Conservation (phyloP, 2,329 filamentous ascomycete genomes). For the Neonectria hederae region DNA sequence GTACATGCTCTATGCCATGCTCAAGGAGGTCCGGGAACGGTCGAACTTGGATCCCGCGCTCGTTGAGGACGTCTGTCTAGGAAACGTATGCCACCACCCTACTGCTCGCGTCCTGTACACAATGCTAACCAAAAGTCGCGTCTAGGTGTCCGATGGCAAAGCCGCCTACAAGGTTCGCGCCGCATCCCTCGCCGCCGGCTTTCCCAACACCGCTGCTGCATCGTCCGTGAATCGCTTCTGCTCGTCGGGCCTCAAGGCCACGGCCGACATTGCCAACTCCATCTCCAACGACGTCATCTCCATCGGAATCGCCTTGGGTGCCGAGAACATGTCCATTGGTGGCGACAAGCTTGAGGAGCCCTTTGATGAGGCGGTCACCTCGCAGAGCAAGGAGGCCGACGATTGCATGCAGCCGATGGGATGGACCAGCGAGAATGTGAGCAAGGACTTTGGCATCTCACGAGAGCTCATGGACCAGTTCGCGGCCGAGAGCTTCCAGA, state of each 20-base stretch:
- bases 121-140: conserved; percentile 9
- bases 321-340: conserved; percentile 84
- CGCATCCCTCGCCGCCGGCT: conserved; percentile 88
- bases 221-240: conserved; percentile 95
- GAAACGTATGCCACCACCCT: conserved; percentile 71
- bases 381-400: conserved; percentile 75
- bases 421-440: conserved; percentile 97
- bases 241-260: conserved; percentile 93
- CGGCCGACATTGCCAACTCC: conserved; percentile 92
- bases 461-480: conserved; percentile 85
- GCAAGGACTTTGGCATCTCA: conserved; percentile 85
- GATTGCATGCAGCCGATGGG: conserved; percentile 98
- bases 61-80: conserved; percentile 90
- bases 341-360: conserved; percentile 76
- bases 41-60: conserved; percentile 81
- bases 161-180: conserved; percentile 92
- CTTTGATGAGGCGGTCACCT: conserved; percentile 80
- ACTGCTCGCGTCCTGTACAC: background rate
- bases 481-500: conserved; percentile 85
- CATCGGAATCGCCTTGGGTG: conserved; percentile 86
- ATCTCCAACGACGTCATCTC: conserved; percentile 85
- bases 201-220: conserved; percentile 87
- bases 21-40: conserved; percentile 78
- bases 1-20: conserved; percentile 82
- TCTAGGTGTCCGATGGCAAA: conserved; percentile 81